Percentiles rank a stretch among this genome's conserved stretches.
Conservation (phyloP, 371 early-diverging fungal species). For the Mucor plumbeus region DNA sequence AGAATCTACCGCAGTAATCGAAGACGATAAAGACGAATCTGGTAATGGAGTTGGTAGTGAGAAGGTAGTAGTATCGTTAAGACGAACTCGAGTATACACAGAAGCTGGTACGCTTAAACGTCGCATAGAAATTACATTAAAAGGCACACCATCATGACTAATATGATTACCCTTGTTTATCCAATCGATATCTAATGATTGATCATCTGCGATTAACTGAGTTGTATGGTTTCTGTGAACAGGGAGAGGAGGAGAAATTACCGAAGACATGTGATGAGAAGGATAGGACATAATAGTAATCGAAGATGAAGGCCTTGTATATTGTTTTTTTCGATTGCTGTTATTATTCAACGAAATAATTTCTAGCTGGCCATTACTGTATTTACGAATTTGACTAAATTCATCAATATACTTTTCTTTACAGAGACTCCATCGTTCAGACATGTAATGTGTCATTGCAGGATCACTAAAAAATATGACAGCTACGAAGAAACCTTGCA, state of each 20-base stretch:
- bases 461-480: constrained; percentile 44
- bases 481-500: constrained; percentile 33
- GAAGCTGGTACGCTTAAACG: constrained; percentile 6
- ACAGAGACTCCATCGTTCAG: not conserved
- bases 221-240: not conserved
- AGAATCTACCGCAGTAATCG: not conserved
- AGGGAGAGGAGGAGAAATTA: too few relatives aligned
- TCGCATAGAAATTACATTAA: not conserved
- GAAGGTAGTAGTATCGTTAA: not conserved
- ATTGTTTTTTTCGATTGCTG: not conserved
- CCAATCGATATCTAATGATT: not conserved
- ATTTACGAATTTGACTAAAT: not conserved
- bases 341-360: not conserved
- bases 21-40: not conserved
- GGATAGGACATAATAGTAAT: not conserved
- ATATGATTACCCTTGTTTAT: not conserved
- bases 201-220: not conserved
- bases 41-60: not conserved
- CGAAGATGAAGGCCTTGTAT: not conserved
- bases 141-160: not conserved
- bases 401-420: constrained; percentile 10
- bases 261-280: not conserved
- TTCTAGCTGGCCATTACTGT: constrained; percentile 10
- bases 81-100: constrained; percentile 1
- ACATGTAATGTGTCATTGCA: constrained; percentile 11